phyloP scores from a whole-genome alignment of 2,329 filamentous ascomycete genomes.

The Leptographium galeiforme region DNA sequence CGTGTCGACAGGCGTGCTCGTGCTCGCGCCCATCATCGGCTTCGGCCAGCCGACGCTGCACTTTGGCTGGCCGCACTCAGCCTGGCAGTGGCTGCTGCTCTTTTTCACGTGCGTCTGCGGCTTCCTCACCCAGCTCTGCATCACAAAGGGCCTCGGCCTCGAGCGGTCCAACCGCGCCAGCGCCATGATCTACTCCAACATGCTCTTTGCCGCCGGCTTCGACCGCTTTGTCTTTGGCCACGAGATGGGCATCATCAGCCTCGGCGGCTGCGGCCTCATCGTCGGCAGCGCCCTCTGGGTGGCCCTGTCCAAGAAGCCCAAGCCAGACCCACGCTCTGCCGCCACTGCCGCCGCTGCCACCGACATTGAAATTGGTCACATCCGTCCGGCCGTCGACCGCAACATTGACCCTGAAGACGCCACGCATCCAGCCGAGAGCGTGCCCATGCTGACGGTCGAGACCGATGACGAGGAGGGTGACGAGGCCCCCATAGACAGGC shows the following conservation, averaged over 20 bases:
- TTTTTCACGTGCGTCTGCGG: slow-evolving; percentile 58
- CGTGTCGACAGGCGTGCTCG: slow-evolving; percentile 50
- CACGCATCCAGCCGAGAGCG: slow-evolving; percentile 16
- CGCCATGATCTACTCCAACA: slow-evolving; percentile 44
- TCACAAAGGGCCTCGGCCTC: slow-evolving; percentile 61
- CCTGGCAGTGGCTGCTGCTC: slow-evolving; percentile 52
- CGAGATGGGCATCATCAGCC: slow-evolving; percentile 33
- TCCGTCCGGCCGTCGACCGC: slow-evolving; percentile 3
- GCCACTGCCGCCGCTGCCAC: slow-evolving; percentile 10
- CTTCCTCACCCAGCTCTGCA: slow-evolving; percentile 75
- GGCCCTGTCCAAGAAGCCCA: slow-evolving; percentile 27
- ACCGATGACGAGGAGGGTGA: slow-evolving; percentile 8
- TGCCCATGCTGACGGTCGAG: slow-evolving; percentile 25
- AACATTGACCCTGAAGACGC: background rate
- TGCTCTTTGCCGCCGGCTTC: slow-evolving; percentile 40
- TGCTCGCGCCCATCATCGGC: slow-evolving; percentile 30
- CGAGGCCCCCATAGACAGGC: background rate
- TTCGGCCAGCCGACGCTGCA: slow-evolving; percentile 32
- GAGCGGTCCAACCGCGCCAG: slow-evolving; percentile 48
- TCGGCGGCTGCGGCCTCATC: slow-evolving; percentile 37
- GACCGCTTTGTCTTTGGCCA: slow-evolving; percentile 40
- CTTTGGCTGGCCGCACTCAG: slow-evolving; percentile 26
- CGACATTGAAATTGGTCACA: slow-evolving; percentile 21
- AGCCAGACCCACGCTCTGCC: background rate
- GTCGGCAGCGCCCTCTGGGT: slow-evolving; percentile 39